phyloP scores from a whole-genome alignment of 2,329 filamentous ascomycete genomes.

The Trichothecium roseum region DNA sequence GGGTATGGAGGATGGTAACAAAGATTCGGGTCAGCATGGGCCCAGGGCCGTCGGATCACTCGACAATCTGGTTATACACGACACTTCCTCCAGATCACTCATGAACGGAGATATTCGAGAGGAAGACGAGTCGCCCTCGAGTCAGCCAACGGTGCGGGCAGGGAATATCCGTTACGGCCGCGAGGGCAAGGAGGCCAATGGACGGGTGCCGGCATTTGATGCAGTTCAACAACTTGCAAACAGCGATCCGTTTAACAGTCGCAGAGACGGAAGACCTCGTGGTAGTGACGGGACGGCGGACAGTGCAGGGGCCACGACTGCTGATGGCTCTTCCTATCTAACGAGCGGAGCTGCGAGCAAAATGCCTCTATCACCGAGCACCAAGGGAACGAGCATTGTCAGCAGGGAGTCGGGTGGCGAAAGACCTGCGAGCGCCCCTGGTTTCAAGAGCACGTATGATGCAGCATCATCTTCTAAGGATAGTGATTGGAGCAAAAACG shows the following conservation, averaged over 20 bases:
- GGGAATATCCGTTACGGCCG: conserved; percentile 14
- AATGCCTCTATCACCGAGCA: conserved; percentile 55
- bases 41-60: conserved; percentile 9
- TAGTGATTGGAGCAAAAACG: conserved; percentile 16
- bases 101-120: conserved; percentile 12
- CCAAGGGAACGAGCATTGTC: conserved; percentile 54
- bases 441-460: conserved; percentile 21
- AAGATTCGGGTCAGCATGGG: conserved; percentile 8
- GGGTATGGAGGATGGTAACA: conserved; percentile 15
- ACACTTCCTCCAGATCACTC: conserved; percentile 11
- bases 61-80: conserved; percentile 4
- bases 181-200: conserved; percentile 32
- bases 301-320: conserved; percentile 40
- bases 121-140: conserved; percentile 15
- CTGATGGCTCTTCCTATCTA: conserved; percentile 52
- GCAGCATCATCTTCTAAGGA: conserved; percentile 15
- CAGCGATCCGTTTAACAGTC: conserved; percentile 36
- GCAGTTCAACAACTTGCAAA: conserved; percentile 35
- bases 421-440: conserved; percentile 32
- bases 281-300: conserved; percentile 53
- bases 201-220: conserved; percentile 33
- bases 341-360: conserved; percentile 54
- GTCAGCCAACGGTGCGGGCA: conserved; percentile 17
- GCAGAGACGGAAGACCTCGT: conserved; percentile 31
- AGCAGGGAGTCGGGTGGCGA: conserved; percentile 46